Percentiles rank a stretch among this genome's conserved stretches.
These are phyloP conservation scores for Trichoderma sp. DNA, from an alignment of 2,329 filamentous ascomycete species.

Conservation along the genomic window DNA sequence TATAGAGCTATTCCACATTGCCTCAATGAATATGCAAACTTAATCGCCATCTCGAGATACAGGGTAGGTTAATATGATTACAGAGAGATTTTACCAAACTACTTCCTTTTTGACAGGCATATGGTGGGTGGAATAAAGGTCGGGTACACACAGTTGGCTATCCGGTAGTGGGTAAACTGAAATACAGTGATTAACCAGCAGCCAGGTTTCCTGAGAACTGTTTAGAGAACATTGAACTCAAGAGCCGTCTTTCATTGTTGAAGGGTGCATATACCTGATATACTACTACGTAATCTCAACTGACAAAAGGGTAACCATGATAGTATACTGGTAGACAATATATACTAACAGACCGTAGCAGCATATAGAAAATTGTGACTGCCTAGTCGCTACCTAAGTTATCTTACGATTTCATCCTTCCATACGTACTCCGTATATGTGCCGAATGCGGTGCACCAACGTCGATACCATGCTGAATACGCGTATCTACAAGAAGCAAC, in stretches of 20 bases:
- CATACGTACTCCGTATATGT: not conserved
- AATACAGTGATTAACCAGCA: not conserved
- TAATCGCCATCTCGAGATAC: not conserved
- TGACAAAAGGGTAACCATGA: not conserved
- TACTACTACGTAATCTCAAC: not conserved
- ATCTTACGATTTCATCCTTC: not conserved
- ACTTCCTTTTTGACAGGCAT: not conserved
- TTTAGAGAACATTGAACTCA: not conserved
- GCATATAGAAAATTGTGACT: not conserved
- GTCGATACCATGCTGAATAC: not conserved
- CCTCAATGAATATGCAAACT: not conserved
- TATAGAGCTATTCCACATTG: not conserved
- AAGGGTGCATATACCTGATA: not conserved
- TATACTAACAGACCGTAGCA: not conserved
- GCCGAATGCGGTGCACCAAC: not conserved
- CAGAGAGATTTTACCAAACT: not conserved
- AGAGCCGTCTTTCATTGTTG: not conserved
- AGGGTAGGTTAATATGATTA: not conserved
- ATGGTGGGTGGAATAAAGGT: not conserved
- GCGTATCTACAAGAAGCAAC: not conserved
- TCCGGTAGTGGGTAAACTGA: not conserved
- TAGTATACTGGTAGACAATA: not conserved
- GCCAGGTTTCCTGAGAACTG: not conserved
- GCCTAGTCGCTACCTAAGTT: not conserved
- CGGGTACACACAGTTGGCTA: not conserved